Percentiles rank a stretch among this genome's conserved stretches.
Conservation (phyloP, 768 basidiomycete species). For the Nevesoporus exiguus region DNA sequence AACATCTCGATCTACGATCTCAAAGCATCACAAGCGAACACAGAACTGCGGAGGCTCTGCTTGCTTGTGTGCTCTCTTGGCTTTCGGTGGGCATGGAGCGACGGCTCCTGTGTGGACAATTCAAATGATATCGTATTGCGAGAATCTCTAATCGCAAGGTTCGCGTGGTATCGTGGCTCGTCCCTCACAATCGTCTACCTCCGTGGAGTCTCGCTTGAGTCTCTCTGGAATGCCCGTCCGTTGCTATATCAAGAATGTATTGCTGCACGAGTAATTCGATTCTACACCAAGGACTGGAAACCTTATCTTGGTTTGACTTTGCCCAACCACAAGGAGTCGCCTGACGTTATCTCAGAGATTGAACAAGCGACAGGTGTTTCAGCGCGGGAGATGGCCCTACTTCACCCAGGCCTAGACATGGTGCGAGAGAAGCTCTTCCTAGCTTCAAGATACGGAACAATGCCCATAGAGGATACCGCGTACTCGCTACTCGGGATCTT, state of each 20-base stretch:
- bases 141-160: conserved; percentile 15
- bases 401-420: not conserved
- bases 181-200: not conserved
- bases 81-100: not conserved
- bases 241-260: not conserved
- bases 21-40: not conserved
- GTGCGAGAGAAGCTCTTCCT: not conserved
- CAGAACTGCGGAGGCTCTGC: not conserved
- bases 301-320: not conserved
- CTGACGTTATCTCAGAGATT: not conserved
- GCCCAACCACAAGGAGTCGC: not conserved
- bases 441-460: not conserved
- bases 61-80: not conserved
- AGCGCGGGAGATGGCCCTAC: not conserved
- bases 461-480: not conserved
- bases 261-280: not conserved
- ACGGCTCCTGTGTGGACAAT: conserved; percentile 1
- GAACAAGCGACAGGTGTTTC: not conserved
- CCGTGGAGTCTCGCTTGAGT: too few relatives aligned
- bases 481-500: not conserved
- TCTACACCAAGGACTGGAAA: not conserved
- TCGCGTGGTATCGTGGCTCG: conserved; percentile 11
- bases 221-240: not conserved
- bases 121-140: not conserved
- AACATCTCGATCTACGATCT: not conserved